phyloP scores from a whole-genome alignment of 345 rosid genomes.

The Pelargonium nanum region DNA sequence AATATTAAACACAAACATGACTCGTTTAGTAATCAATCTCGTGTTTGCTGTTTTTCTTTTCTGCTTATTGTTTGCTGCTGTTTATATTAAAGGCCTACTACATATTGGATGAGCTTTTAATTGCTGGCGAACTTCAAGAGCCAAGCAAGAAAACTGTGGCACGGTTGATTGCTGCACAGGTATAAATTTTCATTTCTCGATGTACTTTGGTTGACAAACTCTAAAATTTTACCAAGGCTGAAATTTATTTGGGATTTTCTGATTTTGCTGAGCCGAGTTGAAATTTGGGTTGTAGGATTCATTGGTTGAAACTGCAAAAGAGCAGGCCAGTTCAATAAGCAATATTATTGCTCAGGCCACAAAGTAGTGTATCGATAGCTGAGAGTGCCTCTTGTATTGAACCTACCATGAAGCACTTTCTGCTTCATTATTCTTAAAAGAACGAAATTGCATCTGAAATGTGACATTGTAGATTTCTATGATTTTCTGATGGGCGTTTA shows the following conservation, averaged over 20 bases:
- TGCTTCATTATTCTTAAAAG: neutral
- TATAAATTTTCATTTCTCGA: slow-evolving; percentile 11
- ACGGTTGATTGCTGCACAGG: slow-evolving; percentile 81
- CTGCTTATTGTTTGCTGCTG: slow-evolving; percentile 9
- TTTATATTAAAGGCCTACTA: slow-evolving; percentile 61
- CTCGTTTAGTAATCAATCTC: too few relatives aligned
- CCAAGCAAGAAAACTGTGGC: slow-evolving; percentile 91
- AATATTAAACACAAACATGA: too few relatives aligned
- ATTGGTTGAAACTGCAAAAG: slow-evolving; percentile 91
- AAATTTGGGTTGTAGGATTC: slow-evolving; percentile 45
- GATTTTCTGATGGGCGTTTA: neutral
- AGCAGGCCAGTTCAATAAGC: slow-evolving; percentile 76
- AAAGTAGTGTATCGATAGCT: slow-evolving; percentile 30
- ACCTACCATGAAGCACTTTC: slow-evolving; percentile 1
- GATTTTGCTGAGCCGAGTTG: neutral
- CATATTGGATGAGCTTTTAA: slow-evolving; percentile 77
- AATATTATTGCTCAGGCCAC: slow-evolving; percentile 91
- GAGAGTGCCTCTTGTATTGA: neutral
- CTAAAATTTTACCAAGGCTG: neutral
- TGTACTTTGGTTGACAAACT: slow-evolving; percentile 4
- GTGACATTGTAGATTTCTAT: neutral
- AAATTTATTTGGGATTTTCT: slow-evolving; percentile 1
- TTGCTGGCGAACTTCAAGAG: slow-evolving; percentile 96
- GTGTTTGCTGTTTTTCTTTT: too few relatives aligned
- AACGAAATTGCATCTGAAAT: neutral